Evolutionary conservation across 169 alveolate genomes (phyloP), one percentile per base, ranked within the genome.

Genomic region (Plasmodium inui): DNA sequence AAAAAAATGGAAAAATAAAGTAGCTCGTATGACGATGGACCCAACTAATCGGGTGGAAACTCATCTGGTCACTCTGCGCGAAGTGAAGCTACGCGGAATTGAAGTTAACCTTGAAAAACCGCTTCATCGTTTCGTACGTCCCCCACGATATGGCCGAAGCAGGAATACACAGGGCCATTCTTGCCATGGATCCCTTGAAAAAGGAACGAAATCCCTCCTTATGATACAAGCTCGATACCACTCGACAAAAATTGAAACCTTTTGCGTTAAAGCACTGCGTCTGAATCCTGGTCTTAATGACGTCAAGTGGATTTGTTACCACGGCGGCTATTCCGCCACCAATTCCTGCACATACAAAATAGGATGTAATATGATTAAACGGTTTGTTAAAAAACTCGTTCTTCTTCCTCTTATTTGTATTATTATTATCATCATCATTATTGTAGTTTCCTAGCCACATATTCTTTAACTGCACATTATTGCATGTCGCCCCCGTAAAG

Each of bases 91-190:
- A 88, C 44, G 28, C 82, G n/a, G 86, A 55, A 55, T 88, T 90
- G 53, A 90, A 81, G 71, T 90, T 80, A 41, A 90, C 41, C 70
- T 90, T 90, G 39, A 90, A 90, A 90, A 90, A 90, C 22, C 82
- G 74, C 70, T 98, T 98, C 86, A 98, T 96, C 8, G 98, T 93
- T 95, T 98, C 99, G 93, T 98, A 98, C 10, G 99, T 97, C 30
- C 99, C 99, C 99, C 99, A 98, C 14, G 98, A 97, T 17, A 98
- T 95, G 6, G 99, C 99, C 50, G 98, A 98, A n/a, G 99, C 98
- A 17, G 99, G 99, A 17, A 98, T 96, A 37, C 98, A 96, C 26
- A 98, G 84, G 50, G 97, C 82, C 95, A 98, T 96, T 92, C 99
- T 96, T 17, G 99, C 98, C 10, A 95, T 70, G 17, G 97, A 96